phyloP scores from a whole-genome alignment of 2,329 filamentous ascomycete species.

The Bisporella sp. region DNA sequence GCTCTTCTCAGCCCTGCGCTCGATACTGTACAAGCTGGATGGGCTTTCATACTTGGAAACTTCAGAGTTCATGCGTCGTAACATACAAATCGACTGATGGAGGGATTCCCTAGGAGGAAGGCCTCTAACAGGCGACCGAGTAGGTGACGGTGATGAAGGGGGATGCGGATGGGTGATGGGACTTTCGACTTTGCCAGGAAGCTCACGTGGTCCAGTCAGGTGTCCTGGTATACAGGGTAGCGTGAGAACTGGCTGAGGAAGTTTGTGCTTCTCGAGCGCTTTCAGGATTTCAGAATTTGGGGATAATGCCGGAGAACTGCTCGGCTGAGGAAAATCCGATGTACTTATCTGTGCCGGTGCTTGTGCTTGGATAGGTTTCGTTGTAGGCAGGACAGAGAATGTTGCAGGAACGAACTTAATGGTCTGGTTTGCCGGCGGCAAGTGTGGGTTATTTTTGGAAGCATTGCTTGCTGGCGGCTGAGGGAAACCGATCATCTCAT shows the following conservation, averaged over 20 bases:
- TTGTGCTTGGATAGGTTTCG: neutral
- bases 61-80: neutral
- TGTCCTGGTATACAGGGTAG: neutral
- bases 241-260: neutral
- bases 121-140: neutral
- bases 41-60: neutral
- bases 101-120: neutral
- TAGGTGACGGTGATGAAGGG: neutral
- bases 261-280: neutral
- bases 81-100: neutral
- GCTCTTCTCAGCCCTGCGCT: neutral
- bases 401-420: neutral
- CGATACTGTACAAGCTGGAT: neutral
- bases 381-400: neutral
- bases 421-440: neutral
- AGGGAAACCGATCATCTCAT: neutral
- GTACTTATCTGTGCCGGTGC: neutral
- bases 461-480: neutral
- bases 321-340: neutral
- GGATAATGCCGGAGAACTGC: neutral
- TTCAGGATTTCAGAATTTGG: neutral
- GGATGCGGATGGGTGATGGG: too few relatives aligned
- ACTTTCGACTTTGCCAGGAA: neutral
- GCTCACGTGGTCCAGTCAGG: neutral
- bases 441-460: neutral